Evolutionary conservation across 1,284 basidiomycete species (phyloP).

Genomic region (Pterula multifida): DNA sequence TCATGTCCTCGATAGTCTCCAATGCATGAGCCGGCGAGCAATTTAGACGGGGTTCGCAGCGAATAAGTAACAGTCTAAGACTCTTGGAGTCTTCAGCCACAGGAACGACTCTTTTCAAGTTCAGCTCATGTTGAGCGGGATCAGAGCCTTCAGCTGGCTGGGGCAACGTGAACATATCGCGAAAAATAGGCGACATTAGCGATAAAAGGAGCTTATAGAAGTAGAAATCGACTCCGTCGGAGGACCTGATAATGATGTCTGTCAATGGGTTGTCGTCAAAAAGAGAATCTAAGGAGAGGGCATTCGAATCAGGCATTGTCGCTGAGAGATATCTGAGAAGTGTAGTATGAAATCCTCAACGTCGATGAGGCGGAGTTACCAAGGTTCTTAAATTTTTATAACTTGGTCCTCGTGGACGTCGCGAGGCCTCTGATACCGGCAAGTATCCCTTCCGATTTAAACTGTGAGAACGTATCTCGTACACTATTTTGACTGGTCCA

Average conservation of each 20-base stretch:
- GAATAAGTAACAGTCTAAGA: not conserved
- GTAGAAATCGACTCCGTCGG: not conserved
- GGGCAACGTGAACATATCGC: not conserved
- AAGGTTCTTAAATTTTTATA: too few relatives aligned
- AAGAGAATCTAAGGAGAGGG: too few relatives aligned
- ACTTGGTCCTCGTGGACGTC: too few relatives aligned
- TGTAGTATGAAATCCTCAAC: too few relatives aligned
- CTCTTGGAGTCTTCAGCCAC: not conserved
- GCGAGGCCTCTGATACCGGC: too few relatives aligned
- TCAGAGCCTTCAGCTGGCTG: not conserved
- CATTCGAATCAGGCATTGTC: too few relatives aligned
- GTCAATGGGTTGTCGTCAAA: not conserved
- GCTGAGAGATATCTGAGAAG: too few relatives aligned
- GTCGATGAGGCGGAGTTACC: too few relatives aligned
- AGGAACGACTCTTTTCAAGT: not conserved
- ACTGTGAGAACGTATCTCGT: too few relatives aligned
- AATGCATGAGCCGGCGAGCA: not conserved
- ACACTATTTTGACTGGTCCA: too few relatives aligned
- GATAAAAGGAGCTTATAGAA: not conserved
- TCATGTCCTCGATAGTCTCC: not conserved
- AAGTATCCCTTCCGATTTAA: too few relatives aligned
- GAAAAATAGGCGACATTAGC: not conserved
- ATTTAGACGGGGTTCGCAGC: not conserved
- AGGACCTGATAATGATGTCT: not conserved
- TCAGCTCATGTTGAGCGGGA: not conserved